Conservation (phyloP, 805 yeast genomes). For the Sporopachydermia quercuum region DNA sequence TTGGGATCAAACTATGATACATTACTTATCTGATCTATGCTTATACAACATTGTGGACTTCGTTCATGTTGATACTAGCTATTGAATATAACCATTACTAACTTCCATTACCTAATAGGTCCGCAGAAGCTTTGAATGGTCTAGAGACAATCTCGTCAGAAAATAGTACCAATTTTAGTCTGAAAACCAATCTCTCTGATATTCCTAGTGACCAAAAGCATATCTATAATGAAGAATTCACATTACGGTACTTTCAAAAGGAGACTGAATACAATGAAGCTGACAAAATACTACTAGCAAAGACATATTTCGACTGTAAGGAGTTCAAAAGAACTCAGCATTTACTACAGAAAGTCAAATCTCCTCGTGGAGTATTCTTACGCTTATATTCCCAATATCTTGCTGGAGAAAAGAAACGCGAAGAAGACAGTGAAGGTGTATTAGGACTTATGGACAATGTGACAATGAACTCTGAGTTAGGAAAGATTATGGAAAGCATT, state of each 20-base stretch:
- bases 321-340: slow-evolving; percentile 73
- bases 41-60: no score
- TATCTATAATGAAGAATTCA: slow-evolving; percentile 1
- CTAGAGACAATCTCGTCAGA: no score
- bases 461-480: slow-evolving; percentile 18
- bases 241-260: not conserved
- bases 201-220: not conserved
- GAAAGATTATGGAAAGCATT: slow-evolving; percentile 24
- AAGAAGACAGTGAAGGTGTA: slow-evolving; percentile 60
- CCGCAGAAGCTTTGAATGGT: no score
- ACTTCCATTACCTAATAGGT: no score
- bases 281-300: slow-evolving; percentile 43
- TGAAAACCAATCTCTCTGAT: no score
- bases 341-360: slow-evolving; percentile 35
- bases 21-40: slow-evolving; percentile 2
- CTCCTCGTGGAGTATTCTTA: slow-evolving; percentile 31
- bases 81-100: no score
- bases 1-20: not conserved
- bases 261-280: slow-evolving; percentile 18
- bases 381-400: slow-evolving; percentile 55
- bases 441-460: slow-evolving; percentile 23
- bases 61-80: no score
- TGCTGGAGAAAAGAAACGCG: slow-evolving; percentile 59
- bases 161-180: no score
- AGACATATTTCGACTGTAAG: slow-evolving; percentile 60